Conservation (phyloP, 2,329 filamentous ascomycete genomes). For the Thermothelomyces thermophilus region DNA sequence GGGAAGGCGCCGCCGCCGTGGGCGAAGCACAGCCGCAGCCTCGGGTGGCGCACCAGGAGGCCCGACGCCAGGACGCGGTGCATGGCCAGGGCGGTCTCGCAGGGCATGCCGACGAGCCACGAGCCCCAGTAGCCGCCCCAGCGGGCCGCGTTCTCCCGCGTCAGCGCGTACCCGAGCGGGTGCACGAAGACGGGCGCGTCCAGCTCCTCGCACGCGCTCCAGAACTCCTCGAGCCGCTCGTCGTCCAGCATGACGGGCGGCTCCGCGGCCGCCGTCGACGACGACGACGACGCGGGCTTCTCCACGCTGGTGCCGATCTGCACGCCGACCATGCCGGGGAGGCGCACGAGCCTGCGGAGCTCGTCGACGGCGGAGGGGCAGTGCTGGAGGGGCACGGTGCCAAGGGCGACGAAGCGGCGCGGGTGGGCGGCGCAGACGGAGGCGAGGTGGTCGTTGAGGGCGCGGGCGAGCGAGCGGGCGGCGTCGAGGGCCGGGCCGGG, state of each 20-base stretch:
- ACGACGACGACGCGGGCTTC: too few species aligned
- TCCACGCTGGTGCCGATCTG: conserved; percentile 32
- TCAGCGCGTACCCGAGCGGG: conserved; percentile 31
- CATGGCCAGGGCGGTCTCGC: conserved; percentile 31
- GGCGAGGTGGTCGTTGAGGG: conserved; percentile 31
- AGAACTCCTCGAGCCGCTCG: conserved; percentile 27
- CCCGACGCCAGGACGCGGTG: conserved; percentile 30
- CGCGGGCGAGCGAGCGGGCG: conserved; percentile 26
- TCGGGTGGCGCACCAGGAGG: conserved; percentile 28
- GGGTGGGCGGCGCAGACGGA: conserved; percentile 23
- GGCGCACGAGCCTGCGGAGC: conserved; percentile 23
- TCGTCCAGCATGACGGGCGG: conserved; percentile 31
- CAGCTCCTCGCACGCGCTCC: conserved; percentile 29
- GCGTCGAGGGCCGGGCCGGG: conserved; percentile 26
- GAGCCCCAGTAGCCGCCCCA: conserved; percentile 31
- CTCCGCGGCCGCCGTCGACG: too few species aligned
- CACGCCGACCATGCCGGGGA: conserved; percentile 28
- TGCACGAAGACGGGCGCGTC: conserved; percentile 32
- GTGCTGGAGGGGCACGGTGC: conserved; percentile 31
- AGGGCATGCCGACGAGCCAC: conserved; percentile 34
- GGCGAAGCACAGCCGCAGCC: conserved; percentile 30
- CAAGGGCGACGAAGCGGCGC: conserved; percentile 30
- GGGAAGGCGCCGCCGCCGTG: conserved; percentile 33
- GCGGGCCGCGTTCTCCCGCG: conserved; percentile 28
- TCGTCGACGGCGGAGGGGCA: conserved; percentile 27